Percentiles rank a stretch among this genome's conserved stretches.
Conservation (phyloP, 2,329 filamentous ascomycete genomes). For the Xylariaceae sp. region DNA sequence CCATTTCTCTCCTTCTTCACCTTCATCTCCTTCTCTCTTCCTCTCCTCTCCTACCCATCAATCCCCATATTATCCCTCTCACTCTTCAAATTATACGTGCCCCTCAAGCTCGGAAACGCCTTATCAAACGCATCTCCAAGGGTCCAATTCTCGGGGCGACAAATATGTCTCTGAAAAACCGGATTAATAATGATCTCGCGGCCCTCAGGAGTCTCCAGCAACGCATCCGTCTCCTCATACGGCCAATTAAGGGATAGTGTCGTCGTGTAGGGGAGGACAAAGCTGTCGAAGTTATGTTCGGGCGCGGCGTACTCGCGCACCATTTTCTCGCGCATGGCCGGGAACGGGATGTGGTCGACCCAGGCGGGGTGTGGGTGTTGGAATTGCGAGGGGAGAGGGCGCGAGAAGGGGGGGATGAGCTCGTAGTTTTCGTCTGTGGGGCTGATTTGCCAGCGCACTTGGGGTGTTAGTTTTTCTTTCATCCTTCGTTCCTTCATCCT, state of each 20-base stretch:
- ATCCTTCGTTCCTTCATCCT: too few relatives aligned
- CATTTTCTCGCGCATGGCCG: constrained; percentile 60
- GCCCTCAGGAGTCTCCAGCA: constrained; percentile 53
- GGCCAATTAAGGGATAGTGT: constrained; percentile 79
- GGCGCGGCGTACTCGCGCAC: constrained; percentile 30
- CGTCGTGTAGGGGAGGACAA: constrained; percentile 76
- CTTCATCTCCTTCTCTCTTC: too few relatives aligned
- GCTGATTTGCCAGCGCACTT: constrained; percentile 73
- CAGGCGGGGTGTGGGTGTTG: constrained; percentile 67
- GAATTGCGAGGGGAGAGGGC: constrained; percentile 62
- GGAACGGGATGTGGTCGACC: constrained; percentile 79
- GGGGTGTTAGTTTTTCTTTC: background rate
- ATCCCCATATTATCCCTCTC: background rate
- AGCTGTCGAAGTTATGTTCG: constrained; percentile 67
- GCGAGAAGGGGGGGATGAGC: constrained; percentile 67
- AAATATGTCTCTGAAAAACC: constrained; percentile 75
- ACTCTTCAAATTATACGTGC: constrained; percentile 38
- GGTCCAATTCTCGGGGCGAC: constrained; percentile 74
- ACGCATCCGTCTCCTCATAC: constrained; percentile 65
- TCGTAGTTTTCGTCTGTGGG: constrained; percentile 76
- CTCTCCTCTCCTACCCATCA: background rate
- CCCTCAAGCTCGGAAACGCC: constrained; percentile 54
- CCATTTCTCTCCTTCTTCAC: too few relatives aligned
- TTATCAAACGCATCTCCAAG: constrained; percentile 64
- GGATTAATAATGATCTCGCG: constrained; percentile 77